phyloP scores from a whole-genome alignment of 352 stramenopile species.

The Globisporangium mamillatum region DNA sequence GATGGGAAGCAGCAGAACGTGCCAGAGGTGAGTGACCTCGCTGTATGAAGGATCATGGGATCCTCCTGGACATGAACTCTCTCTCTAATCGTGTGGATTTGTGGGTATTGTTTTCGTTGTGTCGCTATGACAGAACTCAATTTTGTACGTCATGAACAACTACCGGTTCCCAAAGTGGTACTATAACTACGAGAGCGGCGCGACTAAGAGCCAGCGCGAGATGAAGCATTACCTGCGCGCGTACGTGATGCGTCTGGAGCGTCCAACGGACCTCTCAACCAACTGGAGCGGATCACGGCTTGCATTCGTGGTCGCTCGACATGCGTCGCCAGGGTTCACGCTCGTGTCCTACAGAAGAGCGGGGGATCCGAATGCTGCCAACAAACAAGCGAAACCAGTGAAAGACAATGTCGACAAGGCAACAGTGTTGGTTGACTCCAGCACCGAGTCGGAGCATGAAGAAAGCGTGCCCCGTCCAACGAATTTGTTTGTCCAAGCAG shows the following conservation, averaged over 20 bases:
- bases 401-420: neutral
- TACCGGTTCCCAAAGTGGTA: slow-evolving; percentile 49
- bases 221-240: slow-evolving; percentile 43
- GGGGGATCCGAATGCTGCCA: neutral
- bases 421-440: neutral
- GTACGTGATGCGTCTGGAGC: slow-evolving; percentile 34
- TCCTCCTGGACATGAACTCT: no score
- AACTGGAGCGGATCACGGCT: slow-evolving; percentile 7
- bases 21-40: slow-evolving; percentile 20
- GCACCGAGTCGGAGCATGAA: slow-evolving; percentile 1
- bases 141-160: slow-evolving; percentile 50
- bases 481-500: no score
- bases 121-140: slow-evolving; percentile 23
- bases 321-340: slow-evolving; percentile 29
- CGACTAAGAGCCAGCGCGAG: slow-evolving; percentile 40
- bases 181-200: slow-evolving; percentile 50
- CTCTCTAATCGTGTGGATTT: no score
- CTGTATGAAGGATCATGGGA: no score
- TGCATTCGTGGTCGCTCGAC: slow-evolving; percentile 29
- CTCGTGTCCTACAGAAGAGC: slow-evolving; percentile 40
- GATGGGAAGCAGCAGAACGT: slow-evolving; percentile 30
- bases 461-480: no score
- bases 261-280: neutral
- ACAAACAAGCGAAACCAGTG: neutral
- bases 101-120: no score